Evolutionary conservation across 192 early-diverging fungal species (phyloP).

Genomic region (Jimgerdemannia flammicorona): DNA sequence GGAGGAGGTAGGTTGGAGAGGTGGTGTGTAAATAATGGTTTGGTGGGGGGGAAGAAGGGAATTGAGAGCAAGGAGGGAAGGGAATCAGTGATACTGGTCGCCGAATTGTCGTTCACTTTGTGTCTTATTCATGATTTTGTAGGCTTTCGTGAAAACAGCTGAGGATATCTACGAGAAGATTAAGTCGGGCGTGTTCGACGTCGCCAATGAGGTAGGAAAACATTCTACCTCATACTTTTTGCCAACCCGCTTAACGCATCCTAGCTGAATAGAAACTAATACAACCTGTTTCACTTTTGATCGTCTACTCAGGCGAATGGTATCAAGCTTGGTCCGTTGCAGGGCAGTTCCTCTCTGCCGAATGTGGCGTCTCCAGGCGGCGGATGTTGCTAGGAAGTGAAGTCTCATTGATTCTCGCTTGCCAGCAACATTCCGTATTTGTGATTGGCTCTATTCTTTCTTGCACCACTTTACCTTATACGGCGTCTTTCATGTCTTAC

Average conservation of each 20-base stretch:
- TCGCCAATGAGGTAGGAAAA: conserved; percentile 58
- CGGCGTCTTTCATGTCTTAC: not conserved
- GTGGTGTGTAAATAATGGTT: not conserved
- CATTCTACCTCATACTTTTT: not conserved
- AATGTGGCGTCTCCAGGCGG: not conserved
- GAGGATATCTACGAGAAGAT: conserved; percentile 81
- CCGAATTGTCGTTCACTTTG: not conserved
- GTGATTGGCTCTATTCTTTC: not conserved
- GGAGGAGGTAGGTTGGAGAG: conserved; percentile 37
- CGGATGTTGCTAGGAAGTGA: conserved; percentile 4
- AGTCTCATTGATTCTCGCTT: no score
- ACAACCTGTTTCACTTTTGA: not conserved
- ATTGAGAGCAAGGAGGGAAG: no score
- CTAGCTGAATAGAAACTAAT: conserved; percentile 4
- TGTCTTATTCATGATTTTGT: conserved; percentile 8
- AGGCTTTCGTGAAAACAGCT: conserved; percentile 73
- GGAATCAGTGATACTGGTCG: not conserved
- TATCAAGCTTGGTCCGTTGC: conserved; percentile 61
- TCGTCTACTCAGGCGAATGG: conserved; percentile 32
- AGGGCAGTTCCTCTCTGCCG: conserved; percentile 12
- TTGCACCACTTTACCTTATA: not conserved
- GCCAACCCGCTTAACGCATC: not conserved
- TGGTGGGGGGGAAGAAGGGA: no score
- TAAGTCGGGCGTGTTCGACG: conserved; percentile 67
- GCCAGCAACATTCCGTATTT: no score